phyloP scores from a whole-genome alignment of 78 protist species.

The Guillardia theta region DNA sequence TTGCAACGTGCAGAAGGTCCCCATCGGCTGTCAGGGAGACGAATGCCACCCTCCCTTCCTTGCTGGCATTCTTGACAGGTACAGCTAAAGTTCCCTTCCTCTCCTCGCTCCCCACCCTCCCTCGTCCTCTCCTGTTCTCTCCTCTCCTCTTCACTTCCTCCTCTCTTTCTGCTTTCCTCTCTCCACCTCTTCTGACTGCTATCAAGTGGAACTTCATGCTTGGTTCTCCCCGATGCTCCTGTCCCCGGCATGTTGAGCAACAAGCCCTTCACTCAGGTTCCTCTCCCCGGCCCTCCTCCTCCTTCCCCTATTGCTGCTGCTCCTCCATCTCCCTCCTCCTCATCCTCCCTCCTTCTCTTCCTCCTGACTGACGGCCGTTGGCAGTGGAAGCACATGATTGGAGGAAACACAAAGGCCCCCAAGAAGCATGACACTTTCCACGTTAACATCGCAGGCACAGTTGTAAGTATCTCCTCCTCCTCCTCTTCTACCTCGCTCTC shows the following conservation, averaged over 20 bases:
- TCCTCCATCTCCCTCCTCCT: too few species aligned
- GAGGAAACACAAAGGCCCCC: slow-evolving; percentile 18
- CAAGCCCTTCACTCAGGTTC: not conserved
- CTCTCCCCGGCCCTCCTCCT: too few species aligned
- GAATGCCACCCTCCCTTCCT: slow-evolving; percentile 35
- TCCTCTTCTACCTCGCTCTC: too few species aligned
- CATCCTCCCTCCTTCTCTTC: not conserved
- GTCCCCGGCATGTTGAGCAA: slow-evolving; percentile 22
- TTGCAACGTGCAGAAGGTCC: not conserved
- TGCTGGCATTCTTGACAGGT: slow-evolving; percentile 1
- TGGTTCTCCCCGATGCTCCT: slow-evolving; percentile 34
- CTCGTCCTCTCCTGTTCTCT: too few species aligned
- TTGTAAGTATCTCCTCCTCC: too few species aligned
- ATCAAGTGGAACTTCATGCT: slow-evolving; percentile 12
- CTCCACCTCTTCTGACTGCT: too few species aligned
- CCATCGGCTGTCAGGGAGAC: not conserved
- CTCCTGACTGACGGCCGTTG: not conserved
- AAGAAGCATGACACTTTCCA: not conserved
- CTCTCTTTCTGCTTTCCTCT: too few species aligned
- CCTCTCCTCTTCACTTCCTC: too few species aligned
- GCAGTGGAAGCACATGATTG: slow-evolving; percentile 37
- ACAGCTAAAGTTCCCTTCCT: too few species aligned
- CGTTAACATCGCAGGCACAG: slow-evolving; percentile 20
- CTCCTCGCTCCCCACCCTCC: too few species aligned
- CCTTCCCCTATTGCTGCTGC: too few species aligned